Conservation (phyloP, 495 filamentous ascomycete species). For the Trichoderma asperelloides region DNA sequence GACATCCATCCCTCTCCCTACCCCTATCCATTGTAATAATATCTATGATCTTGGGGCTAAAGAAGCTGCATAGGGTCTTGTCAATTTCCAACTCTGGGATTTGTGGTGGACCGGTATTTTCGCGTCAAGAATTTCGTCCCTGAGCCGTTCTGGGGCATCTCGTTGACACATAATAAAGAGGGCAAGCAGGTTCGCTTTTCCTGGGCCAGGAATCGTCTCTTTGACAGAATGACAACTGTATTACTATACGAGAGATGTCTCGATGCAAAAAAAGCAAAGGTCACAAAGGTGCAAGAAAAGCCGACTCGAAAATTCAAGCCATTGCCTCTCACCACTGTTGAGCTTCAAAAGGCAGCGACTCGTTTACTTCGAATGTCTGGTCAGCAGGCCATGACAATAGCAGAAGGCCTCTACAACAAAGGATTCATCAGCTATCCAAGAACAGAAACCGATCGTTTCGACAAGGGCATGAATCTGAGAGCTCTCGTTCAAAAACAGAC, state of each 20-base stretch:
- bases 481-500: conserved; percentile 77
- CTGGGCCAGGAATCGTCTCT: conserved; percentile 76
- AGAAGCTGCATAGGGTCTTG: conserved; percentile 58
- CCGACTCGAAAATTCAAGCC: conserved; percentile 93
- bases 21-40: neutral
- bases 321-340: conserved; percentile 90
- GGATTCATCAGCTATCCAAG: conserved; percentile 96
- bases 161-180: conserved; percentile 69
- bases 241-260: conserved; percentile 84
- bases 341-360: conserved; percentile 94
- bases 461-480: conserved; percentile 77
- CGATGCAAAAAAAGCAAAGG: conserved; percentile 62
- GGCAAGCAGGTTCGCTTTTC: conserved; percentile 73
- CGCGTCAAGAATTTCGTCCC: conserved; percentile 87
- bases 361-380: conserved; percentile 76
- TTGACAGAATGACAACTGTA: conserved; percentile 73
- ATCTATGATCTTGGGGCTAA: neutral
- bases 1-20: too few species aligned
- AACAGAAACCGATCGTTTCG: conserved; percentile 96
- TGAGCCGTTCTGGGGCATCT: conserved; percentile 87
- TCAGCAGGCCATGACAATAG: conserved; percentile 78
- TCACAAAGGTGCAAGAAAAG: conserved; percentile 76
- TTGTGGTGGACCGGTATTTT: conserved; percentile 93
- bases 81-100: conserved; percentile 93
- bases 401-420: conserved; percentile 84